phyloP scores from a whole-genome alignment of 345 rosid genomes.

The Psidium guajava region DNA sequence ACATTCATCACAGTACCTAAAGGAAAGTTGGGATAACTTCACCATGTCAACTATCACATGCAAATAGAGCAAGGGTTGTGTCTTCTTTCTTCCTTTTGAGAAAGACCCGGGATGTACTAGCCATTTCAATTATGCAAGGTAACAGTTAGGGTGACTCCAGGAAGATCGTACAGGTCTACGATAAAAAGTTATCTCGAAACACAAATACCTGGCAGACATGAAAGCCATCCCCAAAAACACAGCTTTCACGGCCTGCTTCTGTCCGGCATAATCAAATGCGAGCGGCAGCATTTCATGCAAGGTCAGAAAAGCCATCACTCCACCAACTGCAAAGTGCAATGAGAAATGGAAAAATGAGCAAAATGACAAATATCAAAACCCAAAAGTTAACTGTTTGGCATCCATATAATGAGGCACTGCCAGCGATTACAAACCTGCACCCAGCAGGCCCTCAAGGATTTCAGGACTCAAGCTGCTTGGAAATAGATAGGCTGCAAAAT shows the following conservation, averaged over 20 bases:
- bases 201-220: slow-evolving; percentile 94
- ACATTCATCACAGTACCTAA: neutral
- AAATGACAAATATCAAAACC: neutral
- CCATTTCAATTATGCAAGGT: neutral
- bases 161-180: neutral
- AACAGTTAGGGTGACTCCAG: neutral
- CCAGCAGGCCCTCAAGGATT: slow-evolving; percentile 89
- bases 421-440: slow-evolving; percentile 46
- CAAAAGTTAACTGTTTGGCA: neutral
- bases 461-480: slow-evolving; percentile 91
- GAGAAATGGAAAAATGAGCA: neutral
- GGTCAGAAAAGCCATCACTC: slow-evolving; percentile 97
- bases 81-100: neutral
- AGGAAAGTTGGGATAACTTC: neutral
- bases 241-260: slow-evolving; percentile 96
- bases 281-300: slow-evolving; percentile 97
- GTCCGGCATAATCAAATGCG: slow-evolving; percentile 98
- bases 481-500: slow-evolving; percentile 74
- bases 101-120: neutral
- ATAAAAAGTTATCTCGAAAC: neutral
- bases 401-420: neutral
- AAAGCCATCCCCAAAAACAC: slow-evolving; percentile 96
- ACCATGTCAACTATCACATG: neutral
- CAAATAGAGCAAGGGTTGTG: neutral
- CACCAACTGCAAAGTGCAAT: slow-evolving; percentile 61